These are phyloP conservation scores for Sporothrix brunneoviolacea DNA, from an alignment of 2,329 filamentous ascomycete genomes.

Conservation along the genomic window DNA sequence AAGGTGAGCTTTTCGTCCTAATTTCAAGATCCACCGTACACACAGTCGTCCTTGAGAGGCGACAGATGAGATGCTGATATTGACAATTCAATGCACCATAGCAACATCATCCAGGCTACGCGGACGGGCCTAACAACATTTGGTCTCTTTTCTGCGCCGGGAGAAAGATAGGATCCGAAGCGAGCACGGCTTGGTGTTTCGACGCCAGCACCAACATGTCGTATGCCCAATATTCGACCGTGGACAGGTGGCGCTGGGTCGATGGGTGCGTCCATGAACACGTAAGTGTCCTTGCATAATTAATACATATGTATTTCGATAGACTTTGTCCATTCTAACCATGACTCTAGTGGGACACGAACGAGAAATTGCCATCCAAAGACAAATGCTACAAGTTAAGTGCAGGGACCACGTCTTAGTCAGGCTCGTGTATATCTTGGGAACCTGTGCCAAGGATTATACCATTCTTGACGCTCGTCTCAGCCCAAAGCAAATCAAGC, in stretches of 20 bases:
- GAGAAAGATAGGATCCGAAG: conserved; percentile 28
- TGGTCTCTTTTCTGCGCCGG: conserved; percentile 34
- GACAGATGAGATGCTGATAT: not conserved
- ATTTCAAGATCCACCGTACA: too few species aligned
- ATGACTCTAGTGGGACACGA: not conserved
- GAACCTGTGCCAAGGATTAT: too few species aligned
- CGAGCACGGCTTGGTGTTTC: conserved; percentile 31
- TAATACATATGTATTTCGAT: too few species aligned
- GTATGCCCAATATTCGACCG: conserved; percentile 31
- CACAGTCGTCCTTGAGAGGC: too few species aligned
- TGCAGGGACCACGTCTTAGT: not conserved
- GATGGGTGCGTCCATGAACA: conserved; percentile 35
- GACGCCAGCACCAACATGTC: conserved; percentile 35
- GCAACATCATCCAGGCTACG: conserved; percentile 34
- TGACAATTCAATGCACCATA: conserved; percentile 16
- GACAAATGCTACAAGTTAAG: conserved; percentile 18
- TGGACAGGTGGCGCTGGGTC: conserved; percentile 34
- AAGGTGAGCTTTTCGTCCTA: conserved; percentile 23
- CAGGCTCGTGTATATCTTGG: too few species aligned
- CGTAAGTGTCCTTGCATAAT: conserved; percentile 27
- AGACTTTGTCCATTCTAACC: not conserved
- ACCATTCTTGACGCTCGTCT: too few species aligned
- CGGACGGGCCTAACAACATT: conserved; percentile 29
- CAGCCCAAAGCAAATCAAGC: too few species aligned
- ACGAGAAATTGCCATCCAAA: conserved; percentile 15